phyloP scores from a whole-genome alignment of 1,284 basidiomycete genomes.

The Flammula alnicola region DNA sequence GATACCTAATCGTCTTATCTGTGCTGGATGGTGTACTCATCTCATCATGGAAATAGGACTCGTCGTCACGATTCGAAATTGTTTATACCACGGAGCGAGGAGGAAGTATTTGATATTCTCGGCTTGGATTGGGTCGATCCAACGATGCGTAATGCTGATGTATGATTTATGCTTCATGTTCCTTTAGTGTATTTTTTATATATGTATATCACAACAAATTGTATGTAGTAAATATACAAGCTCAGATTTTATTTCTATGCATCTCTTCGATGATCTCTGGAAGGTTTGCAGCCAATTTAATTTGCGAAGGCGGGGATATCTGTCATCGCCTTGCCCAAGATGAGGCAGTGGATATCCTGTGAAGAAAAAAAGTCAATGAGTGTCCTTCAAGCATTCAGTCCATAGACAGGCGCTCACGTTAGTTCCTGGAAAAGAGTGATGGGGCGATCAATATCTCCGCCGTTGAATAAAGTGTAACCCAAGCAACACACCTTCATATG shows the following conservation, averaged over 20 bases:
- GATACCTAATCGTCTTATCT: neutral
- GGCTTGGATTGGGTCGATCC: slow-evolving; percentile 74
- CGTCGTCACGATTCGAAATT: slow-evolving; percentile 64
- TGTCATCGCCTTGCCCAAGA: slow-evolving; percentile 91
- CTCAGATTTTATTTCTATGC: too few species aligned
- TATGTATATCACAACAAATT: too few species aligned
- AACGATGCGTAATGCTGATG: slow-evolving; percentile 68
- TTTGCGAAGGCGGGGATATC: slow-evolving; percentile 83
- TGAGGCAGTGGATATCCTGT: slow-evolving; percentile 85
- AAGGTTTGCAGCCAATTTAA: too few species aligned
- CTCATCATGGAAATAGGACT: slow-evolving; percentile 45
- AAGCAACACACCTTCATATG: slow-evolving; percentile 77
- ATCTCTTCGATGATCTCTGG: too few species aligned
- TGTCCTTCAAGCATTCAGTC: neutral
- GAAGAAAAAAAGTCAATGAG: slow-evolving; percentile 12
- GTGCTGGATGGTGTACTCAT: neutral
- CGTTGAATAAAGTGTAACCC: slow-evolving; percentile 10
- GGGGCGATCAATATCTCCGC: slow-evolving; percentile 12
- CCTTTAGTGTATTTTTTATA: too few species aligned
- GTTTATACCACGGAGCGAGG: slow-evolving; percentile 64
- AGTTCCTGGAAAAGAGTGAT: slow-evolving; percentile 43
- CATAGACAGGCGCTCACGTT: slow-evolving; percentile 48
- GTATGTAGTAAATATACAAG: too few species aligned
- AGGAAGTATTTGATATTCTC: slow-evolving; percentile 71
- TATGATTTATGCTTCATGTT: slow-evolving; percentile 31